Conservation (phyloP, 345 rosid species). For the Arabis hirsuta region DNA sequence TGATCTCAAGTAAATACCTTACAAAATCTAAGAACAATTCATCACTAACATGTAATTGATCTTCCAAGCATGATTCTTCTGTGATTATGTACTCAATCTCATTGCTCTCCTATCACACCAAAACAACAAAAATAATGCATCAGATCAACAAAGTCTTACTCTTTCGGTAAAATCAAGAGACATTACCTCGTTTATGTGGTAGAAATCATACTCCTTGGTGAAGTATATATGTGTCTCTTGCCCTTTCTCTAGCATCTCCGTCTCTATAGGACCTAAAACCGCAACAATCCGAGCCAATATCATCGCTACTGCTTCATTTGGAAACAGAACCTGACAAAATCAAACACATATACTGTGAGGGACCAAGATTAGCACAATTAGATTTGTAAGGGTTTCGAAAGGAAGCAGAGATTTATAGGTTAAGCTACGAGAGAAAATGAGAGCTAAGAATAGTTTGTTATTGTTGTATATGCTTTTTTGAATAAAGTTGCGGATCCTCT, state of each 20-base stretch:
- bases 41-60: conserved; percentile 63
- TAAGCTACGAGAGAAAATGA: no score
- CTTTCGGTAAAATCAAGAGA: neutral
- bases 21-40: conserved; percentile 62
- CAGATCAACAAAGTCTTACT: neutral
- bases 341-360: no score
- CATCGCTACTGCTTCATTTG: conserved; percentile 75
- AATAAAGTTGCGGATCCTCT: no score
- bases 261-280: conserved; percentile 79
- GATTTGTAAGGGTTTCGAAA: no score
- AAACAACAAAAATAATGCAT: conserved; percentile 15
- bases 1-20: conserved; percentile 71
- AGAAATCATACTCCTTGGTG: conserved; percentile 77
- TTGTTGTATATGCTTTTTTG: no score
- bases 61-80: conserved; percentile 67
- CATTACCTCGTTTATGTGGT: conserved; percentile 70
- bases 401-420: no score
- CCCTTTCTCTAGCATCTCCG: conserved; percentile 75
- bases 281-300: conserved; percentile 78
- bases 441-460: no score
- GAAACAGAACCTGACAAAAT: conserved; percentile 95
- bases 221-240: conserved; percentile 86
- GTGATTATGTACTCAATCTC: conserved; percentile 80
- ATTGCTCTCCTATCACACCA: conserved; percentile 63
- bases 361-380: no score